Conservation (phyloP, 495 filamentous ascomycete species). For the Penicillium herquei region DNA sequence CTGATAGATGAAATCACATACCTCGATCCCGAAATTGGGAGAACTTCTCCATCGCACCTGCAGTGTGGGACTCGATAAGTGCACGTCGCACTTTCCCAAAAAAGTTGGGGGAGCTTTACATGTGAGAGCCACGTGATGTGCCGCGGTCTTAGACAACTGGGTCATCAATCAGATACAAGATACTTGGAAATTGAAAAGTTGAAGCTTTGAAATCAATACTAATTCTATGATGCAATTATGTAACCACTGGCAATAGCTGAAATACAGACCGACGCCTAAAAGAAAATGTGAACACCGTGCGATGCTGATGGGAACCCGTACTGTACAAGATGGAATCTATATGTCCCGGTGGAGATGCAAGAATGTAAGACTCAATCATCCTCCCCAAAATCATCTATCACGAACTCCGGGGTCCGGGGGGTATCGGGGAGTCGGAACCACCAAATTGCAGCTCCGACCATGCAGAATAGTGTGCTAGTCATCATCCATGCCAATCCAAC, state of each 20-base stretch:
- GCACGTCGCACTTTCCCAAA: slow-evolving; percentile 1
- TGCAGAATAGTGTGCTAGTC: slow-evolving; percentile 39
- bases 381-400: slow-evolving; percentile 24
- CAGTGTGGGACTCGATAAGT: background rate
- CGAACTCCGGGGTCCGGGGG: slow-evolving; percentile 18
- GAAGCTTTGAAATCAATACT: too few relatives aligned
- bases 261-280: background rate
- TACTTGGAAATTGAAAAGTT: too few relatives aligned
- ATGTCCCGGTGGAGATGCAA: background rate
- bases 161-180: too few relatives aligned
- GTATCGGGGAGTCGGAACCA: slow-evolving; percentile 34
- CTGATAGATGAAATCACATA: slow-evolving; percentile 31
- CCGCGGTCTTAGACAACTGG: background rate
- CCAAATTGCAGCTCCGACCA: slow-evolving; percentile 40
- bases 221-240: too few relatives aligned
- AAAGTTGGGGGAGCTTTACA: slow-evolving; percentile 9
- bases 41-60: slow-evolving; percentile 83
- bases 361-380: slow-evolving; percentile 1
- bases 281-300: background rate
- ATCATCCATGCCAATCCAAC: slow-evolving; percentile 55
- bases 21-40: slow-evolving; percentile 95
- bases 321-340: slow-evolving; percentile 16
- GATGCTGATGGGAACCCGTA: slow-evolving; percentile 3
- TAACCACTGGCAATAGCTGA: too few relatives aligned
- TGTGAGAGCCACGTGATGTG: slow-evolving; percentile 19